These are phyloP conservation scores for Leptoxyphium fumago DNA, from an alignment of 2,329 filamentous ascomycete species.

Conservation along the genomic window DNA sequence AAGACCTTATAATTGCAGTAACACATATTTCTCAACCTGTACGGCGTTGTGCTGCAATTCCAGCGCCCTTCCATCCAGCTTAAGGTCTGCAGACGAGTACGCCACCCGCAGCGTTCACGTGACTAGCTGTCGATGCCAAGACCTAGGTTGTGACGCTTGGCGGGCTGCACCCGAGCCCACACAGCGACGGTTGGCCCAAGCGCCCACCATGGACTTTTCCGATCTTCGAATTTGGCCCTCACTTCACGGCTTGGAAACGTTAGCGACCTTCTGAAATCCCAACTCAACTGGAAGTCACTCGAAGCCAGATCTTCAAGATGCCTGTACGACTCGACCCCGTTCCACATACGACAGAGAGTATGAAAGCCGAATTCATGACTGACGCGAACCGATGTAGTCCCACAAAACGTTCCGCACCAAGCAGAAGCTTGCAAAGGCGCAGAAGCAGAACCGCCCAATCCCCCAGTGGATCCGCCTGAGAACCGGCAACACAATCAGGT, in stretches of 20 bases:
- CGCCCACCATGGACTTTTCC: background rate
- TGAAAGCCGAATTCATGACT: background rate
- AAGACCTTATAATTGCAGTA: no score
- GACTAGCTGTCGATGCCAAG: no score
- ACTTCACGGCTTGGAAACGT: background rate
- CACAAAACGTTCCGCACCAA: conserved; percentile 99
- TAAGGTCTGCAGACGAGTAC: no score
- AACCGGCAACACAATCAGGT: conserved; percentile 99
- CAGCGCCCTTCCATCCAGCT: no score
- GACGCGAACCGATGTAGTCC: conserved; percentile 45
- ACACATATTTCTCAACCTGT: no score
- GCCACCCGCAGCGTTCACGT: no score
- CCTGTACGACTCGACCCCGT: conserved; percentile 13
- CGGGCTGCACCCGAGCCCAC: no score
- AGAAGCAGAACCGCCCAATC: conserved; percentile 99
- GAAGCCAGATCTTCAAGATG: conserved; percentile 17
- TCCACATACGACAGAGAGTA: background rate
- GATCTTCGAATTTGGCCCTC: background rate
- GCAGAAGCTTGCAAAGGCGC: conserved; percentile 99
- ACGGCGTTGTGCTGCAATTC: no score
- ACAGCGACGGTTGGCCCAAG: background rate
- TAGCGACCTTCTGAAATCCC: conserved; percentile 3
- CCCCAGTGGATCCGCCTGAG: conserved; percentile 99
- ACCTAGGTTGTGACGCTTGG: no score
- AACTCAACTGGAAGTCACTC: conserved; percentile 5